phyloP scores from a whole-genome alignment of 495 filamentous ascomycete species.

The Aspergillus incahuasiensis region DNA sequence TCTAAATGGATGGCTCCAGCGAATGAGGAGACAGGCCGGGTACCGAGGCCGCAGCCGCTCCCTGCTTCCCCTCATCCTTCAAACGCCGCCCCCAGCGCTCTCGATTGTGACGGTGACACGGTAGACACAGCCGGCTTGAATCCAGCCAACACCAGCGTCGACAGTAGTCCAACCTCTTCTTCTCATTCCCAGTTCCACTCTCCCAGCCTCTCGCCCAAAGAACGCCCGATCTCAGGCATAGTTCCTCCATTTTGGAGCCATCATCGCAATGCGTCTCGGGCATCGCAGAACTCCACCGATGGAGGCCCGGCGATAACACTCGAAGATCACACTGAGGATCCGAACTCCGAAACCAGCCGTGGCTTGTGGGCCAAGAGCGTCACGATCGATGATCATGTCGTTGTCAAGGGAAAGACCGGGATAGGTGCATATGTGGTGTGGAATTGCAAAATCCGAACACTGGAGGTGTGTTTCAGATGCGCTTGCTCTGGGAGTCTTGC shows the following conservation, averaged over 20 bases:
- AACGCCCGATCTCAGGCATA: slow-evolving; percentile 38
- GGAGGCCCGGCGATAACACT: slow-evolving; percentile 51
- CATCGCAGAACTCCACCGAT: slow-evolving; percentile 42
- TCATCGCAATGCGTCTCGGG: slow-evolving; percentile 37
- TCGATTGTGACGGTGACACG: slow-evolving; percentile 1
- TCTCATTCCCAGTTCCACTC: slow-evolving; percentile 4
- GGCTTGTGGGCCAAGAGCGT: slow-evolving; percentile 66
- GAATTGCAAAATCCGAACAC: slow-evolving; percentile 65
- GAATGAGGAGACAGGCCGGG: slow-evolving; percentile 38
- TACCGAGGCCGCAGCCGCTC: slow-evolving; percentile 26
- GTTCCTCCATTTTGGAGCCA: slow-evolving; percentile 51
- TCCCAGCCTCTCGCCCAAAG: slow-evolving; percentile 18
- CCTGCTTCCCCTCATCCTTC: slow-evolving; percentile 22
- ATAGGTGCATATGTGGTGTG: slow-evolving; percentile 71
- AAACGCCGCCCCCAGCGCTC: slow-evolving; percentile 6
- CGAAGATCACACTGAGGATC: slow-evolving; percentile 67
- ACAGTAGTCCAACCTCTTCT: slow-evolving; percentile 7
- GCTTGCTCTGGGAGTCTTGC: neutral
- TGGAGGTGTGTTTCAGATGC: slow-evolving; percentile 51
- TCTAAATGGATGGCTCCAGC: slow-evolving; percentile 50
- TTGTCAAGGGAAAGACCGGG: slow-evolving; percentile 58
- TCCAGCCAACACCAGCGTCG: neutral
- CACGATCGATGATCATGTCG: slow-evolving; percentile 59
- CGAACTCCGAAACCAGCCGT: slow-evolving; percentile 52
- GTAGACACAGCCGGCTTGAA: slow-evolving; percentile 7